Base-by-base conservation (phyloP, 331 rosid species). In the Malus hybrid region DNA sequence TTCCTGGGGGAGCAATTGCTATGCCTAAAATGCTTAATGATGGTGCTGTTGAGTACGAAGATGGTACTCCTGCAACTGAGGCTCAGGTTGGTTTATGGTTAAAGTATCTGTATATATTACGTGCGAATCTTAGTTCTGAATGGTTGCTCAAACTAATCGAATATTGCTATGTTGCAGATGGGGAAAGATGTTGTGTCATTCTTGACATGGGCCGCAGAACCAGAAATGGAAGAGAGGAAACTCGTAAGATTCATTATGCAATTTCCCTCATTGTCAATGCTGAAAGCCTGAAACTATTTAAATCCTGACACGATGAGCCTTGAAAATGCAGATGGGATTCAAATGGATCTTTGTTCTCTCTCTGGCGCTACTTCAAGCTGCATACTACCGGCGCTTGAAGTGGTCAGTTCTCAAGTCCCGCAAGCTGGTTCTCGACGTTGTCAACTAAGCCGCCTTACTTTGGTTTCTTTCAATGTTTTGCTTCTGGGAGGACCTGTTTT, bases 1-100 rank as follows among this genome's bases (percentile, higher is more conserved):
- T 94, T 76, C 97, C 97, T 73, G 97, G 99, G 0, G 99, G 97
- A 22, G 99, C 99, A 48, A 94, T 94, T 82, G 99, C 97, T 29
- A 94, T 94, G 99, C 99, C 99, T 79, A 85, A 94, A 87, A 94
- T 94, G 99, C 97, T 94, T 83, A 90, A 80, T 55, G 97, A 94
- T 76, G 99, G 97, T 39, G 97, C 97, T 73, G 80, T 94, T 57
- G 99, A 94, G 78, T 94, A 89, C 9, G 99, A 94, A 83, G 99
- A 92, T 83, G 99, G 96, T 68, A 85, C 84, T 52, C 89, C 97
- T 77, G 97, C 99, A 20, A 92, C 97, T 11, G 97, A 92, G 88
- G 74, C 97, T 73, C 97, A 94, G 96, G 99, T 90, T 80, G 52
- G 75, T 80, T 69, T 8, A 73, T 18, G 20, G 16, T 16, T 6